phyloP scores from a whole-genome alignment of 768 basidiomycete species.

The Termitomyces sp. region DNA sequence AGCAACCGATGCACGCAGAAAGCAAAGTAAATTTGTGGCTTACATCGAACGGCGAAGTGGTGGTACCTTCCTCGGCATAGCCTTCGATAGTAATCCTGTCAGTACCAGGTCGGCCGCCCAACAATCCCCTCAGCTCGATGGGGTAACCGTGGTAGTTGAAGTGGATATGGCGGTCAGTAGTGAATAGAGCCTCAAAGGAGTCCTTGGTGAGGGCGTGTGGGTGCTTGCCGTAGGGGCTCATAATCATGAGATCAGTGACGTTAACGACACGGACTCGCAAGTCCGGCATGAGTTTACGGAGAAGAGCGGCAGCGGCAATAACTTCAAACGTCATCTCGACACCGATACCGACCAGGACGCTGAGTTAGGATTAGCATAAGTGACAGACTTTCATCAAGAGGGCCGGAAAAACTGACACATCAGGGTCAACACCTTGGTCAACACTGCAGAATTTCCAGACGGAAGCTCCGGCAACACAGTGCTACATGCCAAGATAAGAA shows the following conservation, averaged over 20 bases:
- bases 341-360: slow-evolving; percentile 82
- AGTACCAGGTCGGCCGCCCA: slow-evolving; percentile 49
- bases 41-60: slow-evolving; percentile 78
- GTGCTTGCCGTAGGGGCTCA: slow-evolving; percentile 62
- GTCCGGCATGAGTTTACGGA: slow-evolving; percentile 61
- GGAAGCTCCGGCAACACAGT: slow-evolving; percentile 84
- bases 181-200: slow-evolving; percentile 69
- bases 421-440: slow-evolving; percentile 65
- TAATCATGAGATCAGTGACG: slow-evolving; percentile 85
- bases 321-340: slow-evolving; percentile 88
- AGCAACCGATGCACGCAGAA: not conserved
- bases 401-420: slow-evolving; percentile 46
- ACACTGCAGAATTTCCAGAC: slow-evolving; percentile 82
- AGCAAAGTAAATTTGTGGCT: slow-evolving; percentile 14
- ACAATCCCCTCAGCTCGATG: slow-evolving; percentile 60
- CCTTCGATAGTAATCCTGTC: slow-evolving; percentile 53
- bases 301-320: slow-evolving; percentile 76
- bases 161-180: slow-evolving; percentile 58
- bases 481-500: slow-evolving; percentile 28
- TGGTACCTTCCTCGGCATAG: slow-evolving; percentile 71
- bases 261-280: slow-evolving; percentile 86
- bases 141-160: slow-evolving; percentile 87
- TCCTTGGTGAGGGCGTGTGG: slow-evolving; percentile 65
- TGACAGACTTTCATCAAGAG: not conserved
- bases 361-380: slow-evolving; percentile 26